Conservation (phyloP, 495 filamentous ascomycete genomes). For the Oidiodendron maius region DNA sequence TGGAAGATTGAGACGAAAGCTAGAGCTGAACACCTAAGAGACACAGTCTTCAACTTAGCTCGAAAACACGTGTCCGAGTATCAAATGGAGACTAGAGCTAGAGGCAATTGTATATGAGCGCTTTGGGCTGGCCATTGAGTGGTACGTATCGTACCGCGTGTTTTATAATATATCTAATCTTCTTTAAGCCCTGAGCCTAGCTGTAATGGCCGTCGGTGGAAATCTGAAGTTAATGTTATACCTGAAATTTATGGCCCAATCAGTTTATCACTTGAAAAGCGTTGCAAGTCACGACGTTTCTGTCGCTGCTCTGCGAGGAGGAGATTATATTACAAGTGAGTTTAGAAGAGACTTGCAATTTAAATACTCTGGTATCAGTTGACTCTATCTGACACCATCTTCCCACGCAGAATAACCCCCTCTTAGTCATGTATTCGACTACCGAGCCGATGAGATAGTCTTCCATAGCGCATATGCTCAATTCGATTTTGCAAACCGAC, state of each 20-base stretch:
- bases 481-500: neutral
- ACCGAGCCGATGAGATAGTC: slow-evolving; percentile 1
- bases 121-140: slow-evolving; percentile 2
- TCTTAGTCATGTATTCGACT: neutral
- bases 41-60: neutral
- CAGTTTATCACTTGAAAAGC: neutral
- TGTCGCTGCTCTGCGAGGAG: neutral
- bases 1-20: slow-evolving; percentile 4
- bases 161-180: neutral
- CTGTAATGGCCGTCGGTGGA: neutral
- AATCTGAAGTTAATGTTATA: neutral
- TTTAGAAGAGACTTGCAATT: no score
- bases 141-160: neutral
- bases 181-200: neutral
- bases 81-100: slow-evolving; percentile 5
- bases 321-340: neutral
- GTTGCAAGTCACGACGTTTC: neutral
- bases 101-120: slow-evolving; percentile 6
- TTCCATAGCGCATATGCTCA: neutral
- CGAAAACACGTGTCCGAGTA: neutral
- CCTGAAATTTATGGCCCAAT: neutral
- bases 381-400: no score
- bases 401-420: no score
- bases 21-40: neutral
- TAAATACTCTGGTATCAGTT: no score